phyloP scores from a whole-genome alignment of 164 flowering plant species.

The Platanus orientalis region DNA sequence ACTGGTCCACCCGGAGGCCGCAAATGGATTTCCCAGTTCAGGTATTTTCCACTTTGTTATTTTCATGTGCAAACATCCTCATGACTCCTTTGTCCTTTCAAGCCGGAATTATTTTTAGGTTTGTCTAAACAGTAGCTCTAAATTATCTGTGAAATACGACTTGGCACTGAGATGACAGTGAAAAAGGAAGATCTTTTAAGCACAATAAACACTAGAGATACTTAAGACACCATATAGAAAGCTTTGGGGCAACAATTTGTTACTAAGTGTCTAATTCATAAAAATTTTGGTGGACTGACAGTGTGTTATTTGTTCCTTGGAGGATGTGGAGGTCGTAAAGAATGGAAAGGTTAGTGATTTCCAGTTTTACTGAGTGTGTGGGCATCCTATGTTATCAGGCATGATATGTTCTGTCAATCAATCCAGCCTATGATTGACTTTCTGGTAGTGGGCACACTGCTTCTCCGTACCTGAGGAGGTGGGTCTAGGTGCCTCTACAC shows the following conservation, averaged over 20 bases:
- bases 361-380: neutral
- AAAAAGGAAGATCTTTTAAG: too few relatives aligned
- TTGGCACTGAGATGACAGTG: neutral
- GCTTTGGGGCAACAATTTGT: neutral
- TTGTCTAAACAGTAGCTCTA: neutral
- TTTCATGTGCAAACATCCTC: too few relatives aligned
- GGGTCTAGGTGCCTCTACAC: too few relatives aligned
- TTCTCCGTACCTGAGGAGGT: too few relatives aligned
- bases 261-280: too few relatives aligned
- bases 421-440: too few relatives aligned
- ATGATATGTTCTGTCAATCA: neutral
- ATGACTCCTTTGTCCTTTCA: neutral
- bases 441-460: too few relatives aligned
- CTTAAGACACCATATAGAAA: too few relatives aligned
- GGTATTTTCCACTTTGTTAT: slow-evolving; percentile 37
- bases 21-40: slow-evolving; percentile 98
- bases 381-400: neutral
- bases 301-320: slow-evolving; percentile 89
- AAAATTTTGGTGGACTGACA: slow-evolving; percentile 24
- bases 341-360: slow-evolving; percentile 67
- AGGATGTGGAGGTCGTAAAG: slow-evolving; percentile 56
- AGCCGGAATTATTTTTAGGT: neutral
- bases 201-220: too few relatives aligned
- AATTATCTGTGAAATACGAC: neutral
- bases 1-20: slow-evolving; percentile 86